A percentile compares a stretch with the other conserved stretches of the same genome.
Conservation (phyloP, 495 filamentous ascomycete species). For the Talaromyces liani region DNA sequence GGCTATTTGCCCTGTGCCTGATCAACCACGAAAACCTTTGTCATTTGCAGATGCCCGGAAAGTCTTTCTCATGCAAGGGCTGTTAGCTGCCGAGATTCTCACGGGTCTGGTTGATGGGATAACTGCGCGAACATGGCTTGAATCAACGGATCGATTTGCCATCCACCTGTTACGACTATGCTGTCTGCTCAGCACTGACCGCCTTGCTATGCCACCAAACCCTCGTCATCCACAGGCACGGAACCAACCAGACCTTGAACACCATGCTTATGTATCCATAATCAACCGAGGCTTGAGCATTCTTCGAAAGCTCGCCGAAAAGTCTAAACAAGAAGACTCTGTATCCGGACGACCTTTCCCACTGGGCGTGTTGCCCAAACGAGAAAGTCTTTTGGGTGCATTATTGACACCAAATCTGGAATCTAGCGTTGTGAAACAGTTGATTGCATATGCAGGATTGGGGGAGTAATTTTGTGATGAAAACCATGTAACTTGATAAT, state of each 20-base stretch:
- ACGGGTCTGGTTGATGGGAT: slow-evolving; percentile 62
- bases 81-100: slow-evolving; percentile 86
- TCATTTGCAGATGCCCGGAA: slow-evolving; percentile 72
- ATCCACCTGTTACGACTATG: slow-evolving; percentile 67
- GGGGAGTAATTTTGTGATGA: slow-evolving; percentile 30
- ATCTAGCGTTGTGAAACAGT: slow-evolving; percentile 57
- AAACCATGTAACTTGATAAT: slow-evolving; percentile 1
- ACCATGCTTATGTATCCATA: slow-evolving; percentile 46
- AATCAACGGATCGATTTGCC: slow-evolving; percentile 78
- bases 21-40: slow-evolving; percentile 44
- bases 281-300: slow-evolving; percentile 64
- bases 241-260: slow-evolving; percentile 34
- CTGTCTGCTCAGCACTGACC: slow-evolving; percentile 58
- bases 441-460: slow-evolving; percentile 64
- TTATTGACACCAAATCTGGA: slow-evolving; percentile 55
- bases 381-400: slow-evolving; percentile 62
- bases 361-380: slow-evolving; percentile 56
- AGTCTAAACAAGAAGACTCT: slow-evolving; percentile 56
- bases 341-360: slow-evolving; percentile 41
- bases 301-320: slow-evolving; percentile 62
- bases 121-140: slow-evolving; percentile 75
- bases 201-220: slow-evolving; percentile 27
- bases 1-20: slow-evolving; percentile 76
- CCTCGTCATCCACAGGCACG: slow-evolving; percentile 25
- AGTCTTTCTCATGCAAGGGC: slow-evolving; percentile 80